These are phyloP conservation scores for Exsudoporus frostii DNA, from an alignment of 768 basidiomycete genomes.

Conservation along the genomic window DNA sequence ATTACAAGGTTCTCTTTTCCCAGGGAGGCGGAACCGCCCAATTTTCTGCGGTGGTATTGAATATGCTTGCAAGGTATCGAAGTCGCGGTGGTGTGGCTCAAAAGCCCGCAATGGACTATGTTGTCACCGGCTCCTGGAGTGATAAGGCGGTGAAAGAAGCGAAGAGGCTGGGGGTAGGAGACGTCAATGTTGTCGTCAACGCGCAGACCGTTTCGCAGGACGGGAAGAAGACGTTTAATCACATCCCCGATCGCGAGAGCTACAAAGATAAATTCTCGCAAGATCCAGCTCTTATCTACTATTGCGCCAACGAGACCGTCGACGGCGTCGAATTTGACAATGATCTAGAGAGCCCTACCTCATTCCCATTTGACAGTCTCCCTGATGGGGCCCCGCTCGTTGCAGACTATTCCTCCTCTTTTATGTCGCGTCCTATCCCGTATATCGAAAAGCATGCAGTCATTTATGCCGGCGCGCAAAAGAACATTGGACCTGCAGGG, in stretches of 20 bases:
- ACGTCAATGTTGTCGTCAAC: conserved; percentile 71
- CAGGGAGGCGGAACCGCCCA: conserved; percentile 93
- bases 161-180: conserved; percentile 55
- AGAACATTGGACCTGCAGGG: conserved; percentile 95
- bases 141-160: conserved; percentile 85
- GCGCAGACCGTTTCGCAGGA: conserved; percentile 58
- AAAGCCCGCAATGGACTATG: conserved; percentile 76
- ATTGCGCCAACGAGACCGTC: conserved; percentile 99
- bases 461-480: conserved; percentile 96
- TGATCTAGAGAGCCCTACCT: conserved; percentile 48
- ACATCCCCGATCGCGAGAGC: conserved; percentile 67
- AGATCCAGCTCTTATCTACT: conserved; percentile 90
- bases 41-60: conserved; percentile 89
- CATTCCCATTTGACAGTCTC: conserved; percentile 83
- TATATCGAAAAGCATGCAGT: conserved; percentile 86
- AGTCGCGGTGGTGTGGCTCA: conserved; percentile 57
- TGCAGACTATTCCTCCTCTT: conserved; percentile 93
- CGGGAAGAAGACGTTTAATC: conserved; percentile 66
- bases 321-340: conserved; percentile 87
- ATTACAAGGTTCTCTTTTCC: conserved; percentile 85
- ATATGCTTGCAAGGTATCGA: conserved; percentile 85
- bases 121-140: conserved; percentile 92
- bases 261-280: conserved; percentile 65
- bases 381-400: conserved; percentile 71
- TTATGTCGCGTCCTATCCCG: conserved; percentile 93